Conservation (phyloP, 2,329 filamentous ascomycete species). For the Aspergillus quadricinctus region DNA sequence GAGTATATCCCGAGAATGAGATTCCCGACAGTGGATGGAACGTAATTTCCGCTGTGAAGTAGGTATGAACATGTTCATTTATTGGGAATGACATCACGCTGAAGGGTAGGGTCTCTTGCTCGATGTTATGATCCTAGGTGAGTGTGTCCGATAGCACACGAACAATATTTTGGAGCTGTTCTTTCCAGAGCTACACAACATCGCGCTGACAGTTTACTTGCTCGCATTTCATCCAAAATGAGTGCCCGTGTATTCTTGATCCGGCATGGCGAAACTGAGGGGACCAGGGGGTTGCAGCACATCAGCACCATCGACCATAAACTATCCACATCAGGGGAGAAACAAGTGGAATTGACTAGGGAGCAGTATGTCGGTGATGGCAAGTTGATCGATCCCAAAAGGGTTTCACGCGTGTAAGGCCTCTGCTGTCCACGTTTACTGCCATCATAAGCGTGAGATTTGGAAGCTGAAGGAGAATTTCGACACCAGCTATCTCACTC, state of each 20-base stretch:
- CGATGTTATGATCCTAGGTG: neutral
- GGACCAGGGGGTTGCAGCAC: slow-evolving; percentile 46
- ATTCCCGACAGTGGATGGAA: neutral
- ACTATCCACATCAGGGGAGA: slow-evolving; percentile 38
- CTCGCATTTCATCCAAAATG: neutral
- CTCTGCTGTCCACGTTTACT: neutral
- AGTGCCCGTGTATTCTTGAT: slow-evolving; percentile 29
- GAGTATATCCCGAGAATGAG: neutral
- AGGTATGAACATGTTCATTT: neutral
- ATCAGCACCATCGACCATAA: slow-evolving; percentile 44
- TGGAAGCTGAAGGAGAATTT: neutral
- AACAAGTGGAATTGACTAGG: slow-evolving; percentile 45
- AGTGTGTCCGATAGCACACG: neutral
- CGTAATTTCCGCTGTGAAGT: neutral
- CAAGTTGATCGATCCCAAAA: slow-evolving; percentile 50
- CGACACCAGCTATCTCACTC: slow-evolving; percentile 41
- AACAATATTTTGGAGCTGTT: neutral
- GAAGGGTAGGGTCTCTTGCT: no score
- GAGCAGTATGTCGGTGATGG: slow-evolving; percentile 46
- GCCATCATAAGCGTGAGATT: neutral
- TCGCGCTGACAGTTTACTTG: neutral
- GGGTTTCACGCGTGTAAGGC: slow-evolving; percentile 39
- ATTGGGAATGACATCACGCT: neutral
- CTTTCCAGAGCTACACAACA: neutral
- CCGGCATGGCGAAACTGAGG: slow-evolving; percentile 45